phyloP scores from a whole-genome alignment of 225 moss, liverwort and hornwort species.

The Physcomitrellopsis africana region DNA sequence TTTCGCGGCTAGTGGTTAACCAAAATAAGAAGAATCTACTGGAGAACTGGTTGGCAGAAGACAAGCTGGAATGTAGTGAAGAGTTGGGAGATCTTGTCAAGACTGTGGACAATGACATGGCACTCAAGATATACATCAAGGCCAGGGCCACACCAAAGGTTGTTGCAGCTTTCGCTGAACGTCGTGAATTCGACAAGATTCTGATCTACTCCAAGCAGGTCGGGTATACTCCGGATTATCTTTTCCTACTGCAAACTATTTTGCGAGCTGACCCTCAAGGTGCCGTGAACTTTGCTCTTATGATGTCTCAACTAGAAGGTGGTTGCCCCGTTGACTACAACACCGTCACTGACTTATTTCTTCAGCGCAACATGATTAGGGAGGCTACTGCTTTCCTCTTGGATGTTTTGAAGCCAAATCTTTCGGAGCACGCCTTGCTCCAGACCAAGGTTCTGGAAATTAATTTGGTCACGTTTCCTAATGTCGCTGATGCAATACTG shows the following conservation, averaged over 20 bases:
- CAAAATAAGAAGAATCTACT: conserved; percentile 82
- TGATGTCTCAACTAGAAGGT: conserved; percentile 91
- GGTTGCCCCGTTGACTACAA: conserved; percentile 87
- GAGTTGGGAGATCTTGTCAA: conserved; percentile 87
- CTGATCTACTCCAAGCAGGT: conserved; percentile 92
- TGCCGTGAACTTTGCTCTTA: conserved; percentile 85
- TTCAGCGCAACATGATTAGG: conserved; percentile 85
- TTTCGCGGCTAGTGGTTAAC: conserved; percentile 79
- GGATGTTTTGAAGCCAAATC: conserved; percentile 83
- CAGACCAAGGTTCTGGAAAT: conserved; percentile 90
- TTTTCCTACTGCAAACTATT: conserved; percentile 80
- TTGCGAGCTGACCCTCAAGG: conserved; percentile 78
- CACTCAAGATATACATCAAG: conserved; percentile 79
- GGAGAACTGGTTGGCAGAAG: conserved; percentile 88
- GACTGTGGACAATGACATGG: conserved; percentile 93
- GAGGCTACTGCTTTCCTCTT: conserved; percentile 85
- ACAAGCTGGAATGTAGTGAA: conserved; percentile 87
- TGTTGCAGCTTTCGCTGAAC: conserved; percentile 82
- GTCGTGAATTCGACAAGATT: conserved; percentile 88
- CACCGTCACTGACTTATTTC: conserved; percentile 75
- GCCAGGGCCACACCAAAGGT: conserved; percentile 87
- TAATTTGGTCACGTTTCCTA: conserved; percentile 86
- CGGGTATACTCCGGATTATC: conserved; percentile 85
- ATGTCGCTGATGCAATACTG: conserved; percentile 88
- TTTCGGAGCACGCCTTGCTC: conserved; percentile 77